These are phyloP conservation scores for Butyriboletus loyo DNA, from an alignment of 768 basidiomycete species.

Conservation along the genomic window DNA sequence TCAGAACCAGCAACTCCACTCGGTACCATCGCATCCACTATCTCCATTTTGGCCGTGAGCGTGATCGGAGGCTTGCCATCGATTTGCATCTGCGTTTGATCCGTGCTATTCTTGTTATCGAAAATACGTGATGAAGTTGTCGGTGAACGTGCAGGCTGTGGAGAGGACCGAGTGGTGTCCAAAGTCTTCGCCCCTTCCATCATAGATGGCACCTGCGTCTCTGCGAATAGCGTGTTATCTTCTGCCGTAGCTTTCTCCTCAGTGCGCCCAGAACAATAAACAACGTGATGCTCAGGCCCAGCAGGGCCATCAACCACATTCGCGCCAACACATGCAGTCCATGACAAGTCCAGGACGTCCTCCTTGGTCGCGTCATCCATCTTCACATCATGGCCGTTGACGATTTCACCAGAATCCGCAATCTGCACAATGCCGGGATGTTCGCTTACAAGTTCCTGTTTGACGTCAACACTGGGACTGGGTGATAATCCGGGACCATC, in stretches of 20 bases:
- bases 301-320: background rate
- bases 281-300: background rate
- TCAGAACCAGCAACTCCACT: slow-evolving; percentile 17
- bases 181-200: background rate
- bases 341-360: background rate
- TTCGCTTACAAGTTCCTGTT: slow-evolving; percentile 15
- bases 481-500: slow-evolving; percentile 9
- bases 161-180: background rate
- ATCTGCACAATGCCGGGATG: background rate
- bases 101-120: background rate
- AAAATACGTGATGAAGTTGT: background rate
- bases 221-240: background rate
- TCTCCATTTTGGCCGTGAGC: slow-evolving; percentile 25
- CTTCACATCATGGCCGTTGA: slow-evolving; percentile 10
- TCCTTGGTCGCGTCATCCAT: slow-evolving; percentile 7
- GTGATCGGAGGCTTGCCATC: slow-evolving; percentile 6
- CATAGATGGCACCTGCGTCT: background rate
- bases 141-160: background rate
- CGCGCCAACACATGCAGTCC: background rate
- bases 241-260: background rate
- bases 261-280: background rate
- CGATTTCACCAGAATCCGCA: background rate
- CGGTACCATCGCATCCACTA: slow-evolving; percentile 21
- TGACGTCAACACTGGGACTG: slow-evolving; percentile 21
- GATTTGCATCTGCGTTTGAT: slow-evolving; percentile 7